Conservation (phyloP, 2,329 filamentous ascomycete genomes). For the Metarhizium guizhouense region DNA sequence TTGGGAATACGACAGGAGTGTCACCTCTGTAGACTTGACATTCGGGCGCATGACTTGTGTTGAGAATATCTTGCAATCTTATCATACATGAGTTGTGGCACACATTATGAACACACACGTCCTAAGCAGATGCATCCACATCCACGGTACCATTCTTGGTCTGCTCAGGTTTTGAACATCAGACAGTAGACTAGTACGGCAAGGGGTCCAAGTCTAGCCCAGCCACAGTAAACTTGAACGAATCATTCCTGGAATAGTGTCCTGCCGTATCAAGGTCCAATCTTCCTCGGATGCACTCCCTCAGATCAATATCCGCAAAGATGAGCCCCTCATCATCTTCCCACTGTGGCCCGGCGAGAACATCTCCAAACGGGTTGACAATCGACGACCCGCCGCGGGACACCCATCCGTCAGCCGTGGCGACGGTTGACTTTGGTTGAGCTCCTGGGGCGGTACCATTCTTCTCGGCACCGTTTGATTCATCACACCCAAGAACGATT, state of each 20-base stretch:
- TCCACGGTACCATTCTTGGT: neutral
- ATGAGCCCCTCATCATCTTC: constrained; percentile 63
- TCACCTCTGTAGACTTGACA: no score
- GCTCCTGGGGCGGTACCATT: neutral
- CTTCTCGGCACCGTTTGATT: constrained; percentile 13
- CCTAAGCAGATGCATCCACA: neutral
- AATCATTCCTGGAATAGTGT: constrained; percentile 69
- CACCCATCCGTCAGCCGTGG: constrained; percentile 34
- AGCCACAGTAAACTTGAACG: constrained; percentile 51
- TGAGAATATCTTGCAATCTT: neutral
- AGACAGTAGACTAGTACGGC: constrained; percentile 34
- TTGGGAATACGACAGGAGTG: neutral
- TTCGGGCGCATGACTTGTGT: neutral
- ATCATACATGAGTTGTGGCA: constrained; percentile 4
- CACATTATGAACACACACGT: neutral
- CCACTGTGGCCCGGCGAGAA: constrained; percentile 75
- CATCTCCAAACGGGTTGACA: constrained; percentile 68
- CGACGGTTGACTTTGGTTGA: neutral
- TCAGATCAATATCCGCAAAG: constrained; percentile 70
- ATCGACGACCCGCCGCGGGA: constrained; percentile 78
- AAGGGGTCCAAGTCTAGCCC: constrained; percentile 50
- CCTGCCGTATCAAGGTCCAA: constrained; percentile 79
- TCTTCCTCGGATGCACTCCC: constrained; percentile 75
- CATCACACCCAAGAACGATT: constrained; percentile 35
- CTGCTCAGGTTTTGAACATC: neutral